Conservation (phyloP, 345 rosid species). For the Eutrema heterophyllum region DNA sequence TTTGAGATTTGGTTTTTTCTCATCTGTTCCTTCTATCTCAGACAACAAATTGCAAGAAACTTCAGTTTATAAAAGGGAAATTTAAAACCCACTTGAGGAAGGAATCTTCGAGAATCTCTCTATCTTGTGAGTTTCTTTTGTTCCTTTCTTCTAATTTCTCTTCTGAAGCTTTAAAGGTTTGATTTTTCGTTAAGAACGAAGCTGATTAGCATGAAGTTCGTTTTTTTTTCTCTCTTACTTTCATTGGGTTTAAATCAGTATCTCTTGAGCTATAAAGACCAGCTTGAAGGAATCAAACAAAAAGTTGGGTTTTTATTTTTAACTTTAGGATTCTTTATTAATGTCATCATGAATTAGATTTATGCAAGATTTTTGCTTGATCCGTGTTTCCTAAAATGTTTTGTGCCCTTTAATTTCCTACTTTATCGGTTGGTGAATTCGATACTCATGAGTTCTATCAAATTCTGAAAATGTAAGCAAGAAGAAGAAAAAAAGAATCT, state of each 20-base stretch:
- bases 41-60: slow-evolving; percentile 15
- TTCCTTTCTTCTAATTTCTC: not conserved
- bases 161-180: slow-evolving; percentile 10
- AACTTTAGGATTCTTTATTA: slow-evolving; percentile 20
- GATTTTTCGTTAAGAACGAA: slow-evolving; percentile 2
- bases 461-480: slow-evolving; percentile 16
- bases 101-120: slow-evolving; percentile 40
- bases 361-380: slow-evolving; percentile 21
- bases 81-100: slow-evolving; percentile 11
- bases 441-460: slow-evolving; percentile 1
- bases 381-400: slow-evolving; percentile 21
- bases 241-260: not conserved
- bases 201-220: not conserved
- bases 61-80: not conserved
- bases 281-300: slow-evolving; percentile 32
- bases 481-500: not conserved
- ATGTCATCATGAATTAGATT: slow-evolving; percentile 22
- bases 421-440: slow-evolving; percentile 9
- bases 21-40: slow-evolving; percentile 32
- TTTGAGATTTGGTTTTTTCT: slow-evolving; percentile 8
- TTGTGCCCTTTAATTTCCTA: slow-evolving; percentile 16
- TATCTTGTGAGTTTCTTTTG: slow-evolving; percentile 29
- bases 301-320: slow-evolving; percentile 22
- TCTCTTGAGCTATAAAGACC: slow-evolving; percentile 29
- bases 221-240: not conserved